Evolutionary conservation across 805 yeast genomes (phyloP).

Genomic region (Nakazawaea laoshanensis): DNA sequence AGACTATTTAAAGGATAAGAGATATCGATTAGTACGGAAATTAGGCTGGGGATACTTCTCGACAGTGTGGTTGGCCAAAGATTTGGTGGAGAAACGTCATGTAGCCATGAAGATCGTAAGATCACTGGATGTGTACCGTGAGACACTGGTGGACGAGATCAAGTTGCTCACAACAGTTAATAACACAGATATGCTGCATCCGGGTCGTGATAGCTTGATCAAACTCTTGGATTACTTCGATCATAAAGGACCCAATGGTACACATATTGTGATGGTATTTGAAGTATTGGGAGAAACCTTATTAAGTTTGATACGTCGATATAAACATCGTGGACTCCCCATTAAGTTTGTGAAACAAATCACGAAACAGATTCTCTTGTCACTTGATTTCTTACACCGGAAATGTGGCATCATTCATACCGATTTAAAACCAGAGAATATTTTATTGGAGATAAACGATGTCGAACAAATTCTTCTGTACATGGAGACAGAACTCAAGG

Average conservation of each 20-base stretch:
- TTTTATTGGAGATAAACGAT: conserved; percentile 44
- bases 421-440: conserved; percentile 71
- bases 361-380: conserved; percentile 43
- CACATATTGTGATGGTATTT: conserved; percentile 93
- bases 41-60: conserved; percentile 99
- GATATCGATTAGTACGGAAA: conserved; percentile 77
- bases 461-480: conserved; percentile 40
- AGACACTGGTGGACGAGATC: conserved; percentile 91
- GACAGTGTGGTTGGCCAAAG: conserved; percentile 85
- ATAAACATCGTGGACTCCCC: conserved; percentile 42
- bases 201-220: conserved; percentile 78
- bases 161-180: conserved; percentile 62
- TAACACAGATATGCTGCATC: conserved; percentile 56
- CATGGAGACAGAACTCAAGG: conserved; percentile 30
- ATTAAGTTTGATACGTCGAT: conserved; percentile 74
- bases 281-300: conserved; percentile 94
- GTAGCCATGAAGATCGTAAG: conserved; percentile 94
- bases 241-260: conserved; percentile 86
- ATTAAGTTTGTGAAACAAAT: conserved; percentile 45
- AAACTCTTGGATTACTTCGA: conserved; percentile 75
- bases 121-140: conserved; percentile 84
- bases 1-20: conserved; percentile 62
- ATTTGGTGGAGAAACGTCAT: conserved; percentile 50
- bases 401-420: conserved; percentile 65
- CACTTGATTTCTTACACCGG: conserved; percentile 50